These are phyloP conservation scores for Termitomyces sp. DNA, from an alignment of 768 basidiomycete species.

Conservation along the genomic window DNA sequence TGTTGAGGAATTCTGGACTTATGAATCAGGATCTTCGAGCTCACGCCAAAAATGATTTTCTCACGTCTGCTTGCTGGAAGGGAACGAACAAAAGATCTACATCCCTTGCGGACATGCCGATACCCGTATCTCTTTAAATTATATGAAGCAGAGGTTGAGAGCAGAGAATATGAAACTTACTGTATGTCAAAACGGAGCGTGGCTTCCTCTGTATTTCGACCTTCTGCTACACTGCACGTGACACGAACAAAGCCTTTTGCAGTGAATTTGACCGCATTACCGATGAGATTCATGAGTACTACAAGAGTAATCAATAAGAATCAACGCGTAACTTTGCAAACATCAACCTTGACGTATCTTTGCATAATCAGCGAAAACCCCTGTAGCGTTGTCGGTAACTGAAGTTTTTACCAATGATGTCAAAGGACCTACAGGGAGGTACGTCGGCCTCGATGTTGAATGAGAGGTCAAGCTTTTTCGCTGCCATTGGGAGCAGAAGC, in stretches of 20 bases:
- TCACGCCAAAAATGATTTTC: conserved; percentile 1
- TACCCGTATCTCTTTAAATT: conserved; percentile 57
- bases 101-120: conserved; percentile 61
- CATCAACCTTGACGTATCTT: conserved; percentile 62
- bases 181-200: conserved; percentile 62
- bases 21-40: neutral
- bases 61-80: conserved; percentile 68
- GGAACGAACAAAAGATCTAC: conserved; percentile 66
- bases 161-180: conserved; percentile 23
- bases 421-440: conserved; percentile 43
- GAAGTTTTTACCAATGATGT: neutral
- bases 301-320: neutral
- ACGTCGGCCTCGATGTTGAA: conserved; percentile 67
- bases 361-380: conserved; percentile 71
- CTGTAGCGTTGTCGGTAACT: conserved; percentile 19
- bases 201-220: conserved; percentile 35
- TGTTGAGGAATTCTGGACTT: conserved; percentile 55
- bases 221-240: conserved; percentile 46
- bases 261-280: conserved; percentile 75
- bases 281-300: conserved; percentile 76
- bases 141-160: neutral
- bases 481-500: conserved; percentile 66
- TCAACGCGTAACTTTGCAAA: neutral
- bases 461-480: conserved; percentile 67
- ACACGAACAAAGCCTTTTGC: conserved; percentile 57